Evolutionary conservation across 768 basidiomycete genomes (phyloP), one percentile per base, ranked within the genome.

Genomic region (Rubroboletus satanas): DNA sequence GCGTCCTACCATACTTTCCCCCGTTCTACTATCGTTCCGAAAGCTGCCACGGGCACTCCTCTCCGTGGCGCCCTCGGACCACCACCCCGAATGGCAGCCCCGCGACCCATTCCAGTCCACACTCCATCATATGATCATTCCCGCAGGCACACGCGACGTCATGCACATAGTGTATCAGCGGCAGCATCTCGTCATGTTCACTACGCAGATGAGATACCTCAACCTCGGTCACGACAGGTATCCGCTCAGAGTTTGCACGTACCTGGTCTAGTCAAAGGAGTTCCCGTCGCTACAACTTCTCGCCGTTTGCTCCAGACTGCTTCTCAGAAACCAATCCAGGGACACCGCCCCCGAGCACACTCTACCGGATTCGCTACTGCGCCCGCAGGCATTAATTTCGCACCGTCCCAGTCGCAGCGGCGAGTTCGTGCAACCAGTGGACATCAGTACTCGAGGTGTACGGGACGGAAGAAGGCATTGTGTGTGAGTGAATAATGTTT

Each of bases 381-480:
- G 15, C 54, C 57, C 1, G 23, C 35, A 32, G 21, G 14, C 3
- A 3, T 39, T 39, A 57, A 54, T 42, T 45, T 52, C 28, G 14
- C 38, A 36, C 58, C 54, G 17, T 47, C 58, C 14, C 52, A 42
- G 7, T 36, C 50, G 10, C 59, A 49, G 11, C 55, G 54, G 28
- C 59, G 29, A 7, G 32, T 43, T 2, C 53, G 48, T 39, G 43
- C 37, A 35, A 35, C 5, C 11, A 39, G 32, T 15, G 64, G 60
- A 3, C 67, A 69, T 65, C 66, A 78, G 59, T 79, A 79, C 55
- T 79, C 78, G 9, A 76, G 73, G 47, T 83, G 81, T 65, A 77
- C 70, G 2, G 81, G 81, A 3, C 69, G 70, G 50, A 73, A 79
- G 58, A 83, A 83, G 66, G 83, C 82, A 1, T 60, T 83, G 0